Evolutionary conservation across 1,284 basidiomycete genomes (phyloP).

Genomic region (Apiotrichum siamense): DNA sequence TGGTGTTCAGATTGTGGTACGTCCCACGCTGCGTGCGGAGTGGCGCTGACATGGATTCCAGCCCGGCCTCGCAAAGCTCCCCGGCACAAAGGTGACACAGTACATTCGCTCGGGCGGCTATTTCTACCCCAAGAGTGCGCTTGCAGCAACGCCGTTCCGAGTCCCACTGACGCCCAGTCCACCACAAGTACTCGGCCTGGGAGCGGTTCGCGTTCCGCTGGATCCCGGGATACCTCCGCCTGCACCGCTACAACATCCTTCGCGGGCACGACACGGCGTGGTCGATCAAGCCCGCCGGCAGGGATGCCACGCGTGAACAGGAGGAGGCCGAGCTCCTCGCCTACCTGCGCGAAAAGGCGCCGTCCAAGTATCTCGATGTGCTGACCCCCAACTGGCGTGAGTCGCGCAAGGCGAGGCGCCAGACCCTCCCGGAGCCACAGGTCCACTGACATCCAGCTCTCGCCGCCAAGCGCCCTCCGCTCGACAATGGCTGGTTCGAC

Average conservation of each 20-base stretch:
- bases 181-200: neutral
- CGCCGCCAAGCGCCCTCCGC: conserved; percentile 8
- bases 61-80: conserved; percentile 7
- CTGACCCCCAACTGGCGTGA: conserved; percentile 7
- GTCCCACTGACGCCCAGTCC: neutral
- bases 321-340: conserved; percentile 1
- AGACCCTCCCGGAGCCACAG: too few relatives aligned
- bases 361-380: conserved; percentile 7
- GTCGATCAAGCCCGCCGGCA: neutral
- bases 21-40: neutral
- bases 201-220: conserved; percentile 12
- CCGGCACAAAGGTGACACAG: conserved; percentile 6
- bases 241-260: neutral
- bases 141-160: neutral
- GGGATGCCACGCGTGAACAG: neutral
- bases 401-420: neutral
- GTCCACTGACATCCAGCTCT: neutral
- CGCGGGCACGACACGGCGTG: conserved; percentile 2
- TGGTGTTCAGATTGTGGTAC: conserved; percentile 7
- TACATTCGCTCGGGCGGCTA: conserved; percentile 12
- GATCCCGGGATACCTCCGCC: conserved; percentile 1
- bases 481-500: conserved; percentile 12
- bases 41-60: conserved; percentile 7
- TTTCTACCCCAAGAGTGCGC: conserved; percentile 7
- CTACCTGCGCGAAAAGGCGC: conserved; percentile 8